Percentiles rank a stretch among this genome's conserved stretches.
These are phyloP conservation scores for Phaseolus coccineus DNA, from an alignment of 331 rosid species.

Conservation along the genomic window DNA sequence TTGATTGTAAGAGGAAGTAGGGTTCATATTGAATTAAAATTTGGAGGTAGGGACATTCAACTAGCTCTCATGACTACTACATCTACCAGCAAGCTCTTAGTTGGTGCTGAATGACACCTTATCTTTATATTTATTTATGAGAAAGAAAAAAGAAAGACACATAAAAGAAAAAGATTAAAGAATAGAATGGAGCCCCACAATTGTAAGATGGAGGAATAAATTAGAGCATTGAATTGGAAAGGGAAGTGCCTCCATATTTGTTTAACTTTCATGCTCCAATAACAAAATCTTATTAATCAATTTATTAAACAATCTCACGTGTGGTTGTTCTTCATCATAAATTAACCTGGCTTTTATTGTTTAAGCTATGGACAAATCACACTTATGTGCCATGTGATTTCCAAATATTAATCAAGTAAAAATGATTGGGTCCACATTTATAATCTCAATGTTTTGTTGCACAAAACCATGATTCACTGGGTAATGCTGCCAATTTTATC, in stretches of 20 bases:
- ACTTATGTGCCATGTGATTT: constrained; percentile 21
- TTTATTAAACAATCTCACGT: constrained; percentile 40
- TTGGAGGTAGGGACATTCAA: background rate
- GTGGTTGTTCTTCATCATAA: constrained; percentile 34
- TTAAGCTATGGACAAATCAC: constrained; percentile 2
- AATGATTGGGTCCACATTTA: background rate
- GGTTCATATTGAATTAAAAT: constrained; percentile 3
- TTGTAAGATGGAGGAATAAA: constrained; percentile 15
- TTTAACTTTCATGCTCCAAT: background rate
- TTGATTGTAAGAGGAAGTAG: background rate
- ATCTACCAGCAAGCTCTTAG: constrained; percentile 11
- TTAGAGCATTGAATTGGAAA: background rate
- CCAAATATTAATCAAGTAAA: constrained; percentile 3
- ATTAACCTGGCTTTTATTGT: background rate
- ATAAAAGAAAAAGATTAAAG: background rate
- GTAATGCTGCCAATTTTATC: background rate
- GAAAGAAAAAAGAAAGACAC: background rate
- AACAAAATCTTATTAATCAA: background rate
- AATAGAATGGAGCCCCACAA: constrained; percentile 14
- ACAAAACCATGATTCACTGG: no score
- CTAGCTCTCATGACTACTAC: constrained; percentile 15
- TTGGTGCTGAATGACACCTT: constrained; percentile 27
- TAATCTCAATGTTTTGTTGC: constrained; percentile 10
- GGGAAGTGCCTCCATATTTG: background rate
- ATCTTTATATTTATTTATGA: constrained; percentile 12